Evolutionary conservation across 2,329 filamentous ascomycete species (phyloP), one percentile per base, ranked within the genome.

Genomic region (Mycosphaerella arachidis): DNA sequence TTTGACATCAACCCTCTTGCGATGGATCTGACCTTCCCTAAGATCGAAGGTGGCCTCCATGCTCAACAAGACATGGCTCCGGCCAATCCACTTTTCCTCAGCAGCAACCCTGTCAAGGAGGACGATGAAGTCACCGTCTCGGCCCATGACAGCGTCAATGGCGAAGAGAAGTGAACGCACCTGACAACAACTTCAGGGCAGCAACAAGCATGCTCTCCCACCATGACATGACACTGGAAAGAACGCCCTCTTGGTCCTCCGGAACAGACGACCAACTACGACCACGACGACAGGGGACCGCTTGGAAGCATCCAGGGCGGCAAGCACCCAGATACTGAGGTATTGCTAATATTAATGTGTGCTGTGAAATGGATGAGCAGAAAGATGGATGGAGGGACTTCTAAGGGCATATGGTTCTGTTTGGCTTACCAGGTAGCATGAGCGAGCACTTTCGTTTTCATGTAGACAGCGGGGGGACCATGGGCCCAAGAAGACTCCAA

Each of bases 71-170:
- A 62, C 18, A 58, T 53, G 43, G 57, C 57, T 29, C 40, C 66
- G 27, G 48, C 58, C 33, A 72, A 72, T 35, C 68, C 70, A 13
- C 61, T 71, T 24, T 72, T 73, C 62, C 55, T 71, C 27, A 66
- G 63, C 53, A 65, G 63, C 62, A 58, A 59, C 33, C 37, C 56
- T 48, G n/a, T 58, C 50, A 56, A 64, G 60, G 67, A 66, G 9
- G 70, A 70, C 46, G 67, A 70, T 13, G 70, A 73, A 56, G 70
- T 62, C 13, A 74, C 72, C 24, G 66, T 73, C 53, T 73, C 72
- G 9, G 67, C 68, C 20, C 60, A 67, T 18, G 55, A 53, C 48
- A 70, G 68, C 59, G 67, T 66, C 29, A 40, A 48, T 12, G 54
- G 45, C 6, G 40, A 56, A 18, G 48, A 37, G 4, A 52, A 52